Conservation (phyloP, 2,329 filamentous ascomycete genomes). For the Aspergillus jensenii region DNA sequence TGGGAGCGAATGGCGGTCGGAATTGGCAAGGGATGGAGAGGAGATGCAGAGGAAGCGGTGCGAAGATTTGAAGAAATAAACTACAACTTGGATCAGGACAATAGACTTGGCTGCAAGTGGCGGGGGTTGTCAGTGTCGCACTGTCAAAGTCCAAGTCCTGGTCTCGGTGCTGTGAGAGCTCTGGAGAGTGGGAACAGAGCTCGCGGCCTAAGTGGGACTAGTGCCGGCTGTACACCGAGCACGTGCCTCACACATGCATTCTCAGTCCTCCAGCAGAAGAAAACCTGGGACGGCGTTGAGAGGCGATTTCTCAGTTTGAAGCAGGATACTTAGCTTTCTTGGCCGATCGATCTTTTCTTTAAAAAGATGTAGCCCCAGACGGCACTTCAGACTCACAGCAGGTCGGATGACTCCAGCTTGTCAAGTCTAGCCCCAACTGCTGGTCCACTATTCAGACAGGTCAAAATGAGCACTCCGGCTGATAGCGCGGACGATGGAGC, state of each 20-base stretch:
- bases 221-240: neutral
- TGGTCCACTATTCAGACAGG: too few relatives aligned
- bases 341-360: neutral
- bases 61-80: neutral
- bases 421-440: too few relatives aligned
- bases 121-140: neutral
- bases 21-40: neutral
- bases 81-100: neutral
- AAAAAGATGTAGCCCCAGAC: neutral
- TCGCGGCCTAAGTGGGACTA: conserved; percentile 1
- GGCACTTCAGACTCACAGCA: neutral
- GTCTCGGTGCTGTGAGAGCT: neutral
- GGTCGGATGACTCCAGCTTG: too few relatives aligned
- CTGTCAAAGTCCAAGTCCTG: neutral
- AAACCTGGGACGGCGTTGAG: neutral
- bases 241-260: neutral
- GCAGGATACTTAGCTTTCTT: neutral
- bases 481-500: neutral
- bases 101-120: conserved; percentile 1
- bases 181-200: neutral
- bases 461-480: too few relatives aligned
- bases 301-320: neutral
- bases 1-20: neutral
- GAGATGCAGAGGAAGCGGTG: neutral
- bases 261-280: neutral